These are phyloP conservation scores for Fusarium luffae DNA, from an alignment of 2,329 filamentous ascomycete species.

Conservation along the genomic window DNA sequence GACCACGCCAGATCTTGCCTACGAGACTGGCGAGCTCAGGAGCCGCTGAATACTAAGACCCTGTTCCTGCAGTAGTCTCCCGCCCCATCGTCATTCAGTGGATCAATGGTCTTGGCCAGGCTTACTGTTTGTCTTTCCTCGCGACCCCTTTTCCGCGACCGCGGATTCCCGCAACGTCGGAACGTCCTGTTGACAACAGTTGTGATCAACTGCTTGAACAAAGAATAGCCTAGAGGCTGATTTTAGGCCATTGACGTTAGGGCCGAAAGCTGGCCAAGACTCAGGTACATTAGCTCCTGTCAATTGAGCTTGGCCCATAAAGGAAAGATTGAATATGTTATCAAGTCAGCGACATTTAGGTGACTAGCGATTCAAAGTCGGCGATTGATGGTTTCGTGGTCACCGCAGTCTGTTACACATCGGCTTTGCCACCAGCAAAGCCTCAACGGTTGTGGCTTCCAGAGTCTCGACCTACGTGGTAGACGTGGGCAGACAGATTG, in stretches of 20 bases:
- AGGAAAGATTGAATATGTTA: background rate
- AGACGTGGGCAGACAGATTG: background rate
- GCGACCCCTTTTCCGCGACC: conserved; percentile 17
- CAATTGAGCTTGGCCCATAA: conserved; percentile 1
- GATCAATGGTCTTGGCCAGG: conserved; percentile 27
- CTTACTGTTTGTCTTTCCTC: conserved; percentile 21
- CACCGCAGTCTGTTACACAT: background rate
- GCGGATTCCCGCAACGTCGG: conserved; percentile 3
- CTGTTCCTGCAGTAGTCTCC: conserved; percentile 47
- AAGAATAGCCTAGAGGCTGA: conserved; percentile 13
- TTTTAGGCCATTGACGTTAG: conserved; percentile 14
- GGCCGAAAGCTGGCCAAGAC: conserved; percentile 17
- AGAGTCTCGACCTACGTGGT: conserved; percentile 21
- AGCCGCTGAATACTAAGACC: conserved; percentile 33
- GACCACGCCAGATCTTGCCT: conserved; percentile 31
- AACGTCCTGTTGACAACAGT: conserved; percentile 7
- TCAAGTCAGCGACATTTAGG: conserved; percentile 13
- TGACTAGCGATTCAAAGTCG: conserved; percentile 8
- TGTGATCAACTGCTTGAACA: conserved; percentile 27
- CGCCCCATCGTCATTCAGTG: conserved; percentile 44
- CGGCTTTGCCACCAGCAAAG: conserved; percentile 19
- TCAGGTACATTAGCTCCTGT: conserved; percentile 23
- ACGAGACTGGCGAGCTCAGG: conserved; percentile 18
- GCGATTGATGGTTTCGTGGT: conserved; percentile 1
- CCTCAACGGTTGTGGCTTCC: conserved; percentile 36